phyloP scores from a whole-genome alignment of 208 protist species.

The Herpetomonas tarakana region DNA sequence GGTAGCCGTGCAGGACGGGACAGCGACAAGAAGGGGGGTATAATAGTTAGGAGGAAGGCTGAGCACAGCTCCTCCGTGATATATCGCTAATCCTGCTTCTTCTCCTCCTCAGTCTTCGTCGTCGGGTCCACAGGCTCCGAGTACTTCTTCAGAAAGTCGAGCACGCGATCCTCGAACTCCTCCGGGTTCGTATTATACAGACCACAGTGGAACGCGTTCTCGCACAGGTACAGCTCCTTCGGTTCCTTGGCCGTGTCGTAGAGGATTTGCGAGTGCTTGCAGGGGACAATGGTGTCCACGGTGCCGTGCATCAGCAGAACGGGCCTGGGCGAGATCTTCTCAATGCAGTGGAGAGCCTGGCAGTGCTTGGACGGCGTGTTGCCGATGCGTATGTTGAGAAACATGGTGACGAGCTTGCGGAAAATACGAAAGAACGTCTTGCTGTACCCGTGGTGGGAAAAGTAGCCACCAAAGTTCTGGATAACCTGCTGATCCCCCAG shows the following conservation, averaged over 20 bases:
- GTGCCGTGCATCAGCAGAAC: slow-evolving; percentile 91
- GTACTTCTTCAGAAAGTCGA: slow-evolving; percentile 54
- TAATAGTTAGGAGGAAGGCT: no score
- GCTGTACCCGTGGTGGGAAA: slow-evolving; percentile 54
- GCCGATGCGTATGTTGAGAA: slow-evolving; percentile 84
- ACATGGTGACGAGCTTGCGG: slow-evolving; percentile 55
- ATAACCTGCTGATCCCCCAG: slow-evolving; percentile 82
- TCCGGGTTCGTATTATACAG: slow-evolving; percentile 84
- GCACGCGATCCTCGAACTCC: slow-evolving; percentile 70
- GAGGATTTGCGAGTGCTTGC: slow-evolving; percentile 76
- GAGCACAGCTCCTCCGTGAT: no score
- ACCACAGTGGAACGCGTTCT: slow-evolving; percentile 86
- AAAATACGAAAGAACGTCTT: slow-evolving; percentile 66
- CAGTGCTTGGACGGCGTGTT: slow-evolving; percentile 83
- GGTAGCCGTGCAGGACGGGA: no score
- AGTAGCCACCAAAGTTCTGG: slow-evolving; percentile 67
- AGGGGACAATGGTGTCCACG: slow-evolving; percentile 80
- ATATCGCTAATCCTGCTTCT: slow-evolving; percentile 11
- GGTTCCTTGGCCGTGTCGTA: slow-evolving; percentile 77
- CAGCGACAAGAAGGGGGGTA: no score
- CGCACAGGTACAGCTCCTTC: slow-evolving; percentile 86
- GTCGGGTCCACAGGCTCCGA: slow-evolving; percentile 5
- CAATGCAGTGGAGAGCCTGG: slow-evolving; percentile 82
- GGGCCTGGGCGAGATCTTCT: slow-evolving; percentile 70
- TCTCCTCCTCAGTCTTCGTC: slow-evolving; percentile 3